These are phyloP conservation scores for Candida glucosophila DNA, from an alignment of 1,139 yeast species.

Conservation along the genomic window DNA sequence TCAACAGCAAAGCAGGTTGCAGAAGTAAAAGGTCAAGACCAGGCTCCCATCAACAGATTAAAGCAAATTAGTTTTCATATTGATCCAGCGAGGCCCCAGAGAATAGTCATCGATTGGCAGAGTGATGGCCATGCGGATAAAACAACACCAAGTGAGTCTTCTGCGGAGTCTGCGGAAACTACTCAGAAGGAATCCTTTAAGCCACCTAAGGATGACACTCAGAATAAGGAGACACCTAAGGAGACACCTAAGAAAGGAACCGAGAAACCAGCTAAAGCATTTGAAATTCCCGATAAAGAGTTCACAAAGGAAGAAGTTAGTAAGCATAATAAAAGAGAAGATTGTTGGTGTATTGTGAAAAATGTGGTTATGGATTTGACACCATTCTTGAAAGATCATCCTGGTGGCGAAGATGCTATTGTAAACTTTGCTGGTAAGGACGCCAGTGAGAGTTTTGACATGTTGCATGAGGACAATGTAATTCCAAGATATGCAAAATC, in stretches of 20 bases:
- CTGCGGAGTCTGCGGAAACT: constrained; percentile 1
- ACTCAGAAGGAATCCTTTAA: neutral
- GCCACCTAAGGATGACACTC: neutral
- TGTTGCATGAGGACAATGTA: constrained; percentile 48
- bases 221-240: constrained; percentile 1
- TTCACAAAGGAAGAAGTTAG: constrained; percentile 48
- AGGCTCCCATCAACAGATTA: constrained; percentile 18
- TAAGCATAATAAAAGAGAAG: constrained; percentile 52
- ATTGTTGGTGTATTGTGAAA: constrained; percentile 84
- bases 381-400: constrained; percentile 69
- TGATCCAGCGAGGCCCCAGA: constrained; percentile 26
- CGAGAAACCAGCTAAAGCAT: constrained; percentile 4
- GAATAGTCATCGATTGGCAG: constrained; percentile 24
- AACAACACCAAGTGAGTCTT: constrained; percentile 3
- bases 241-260: constrained; percentile 1
- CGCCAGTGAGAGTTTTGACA: constrained; percentile 75
- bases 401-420: constrained; percentile 79
- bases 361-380: constrained; percentile 82
- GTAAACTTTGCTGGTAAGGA: constrained; percentile 81
- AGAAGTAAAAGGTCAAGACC: constrained; percentile 11
- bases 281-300: constrained; percentile 33
- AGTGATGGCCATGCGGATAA: constrained; percentile 3
- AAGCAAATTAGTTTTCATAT: constrained; percentile 39
- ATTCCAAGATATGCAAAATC: constrained; percentile 39
- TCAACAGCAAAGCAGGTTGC: constrained; percentile 9